Percentiles rank a stretch among this genome's conserved stretches.
phyloP scores from a whole-genome alignment of 768 basidiomycete genomes.

The Suillus hirtellus region DNA sequence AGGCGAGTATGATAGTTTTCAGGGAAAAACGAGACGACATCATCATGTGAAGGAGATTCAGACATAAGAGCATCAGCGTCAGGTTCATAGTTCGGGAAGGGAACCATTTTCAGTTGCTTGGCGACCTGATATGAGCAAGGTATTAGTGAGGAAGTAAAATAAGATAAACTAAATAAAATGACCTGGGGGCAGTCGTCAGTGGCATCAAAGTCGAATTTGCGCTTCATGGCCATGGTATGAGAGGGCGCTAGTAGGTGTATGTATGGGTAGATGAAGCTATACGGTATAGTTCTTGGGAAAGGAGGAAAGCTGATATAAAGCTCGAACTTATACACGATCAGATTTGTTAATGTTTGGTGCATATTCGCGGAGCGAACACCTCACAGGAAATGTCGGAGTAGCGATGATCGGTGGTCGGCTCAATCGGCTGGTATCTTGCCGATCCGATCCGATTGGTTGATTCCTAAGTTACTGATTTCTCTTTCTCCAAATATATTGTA shows the following conservation, averaged over 20 bases:
- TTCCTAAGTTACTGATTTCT: not conserved
- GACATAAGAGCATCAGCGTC: conserved; percentile 75
- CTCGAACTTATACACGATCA: conserved; percentile 32
- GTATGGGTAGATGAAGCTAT: conserved; percentile 12
- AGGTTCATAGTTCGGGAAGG: conserved; percentile 65
- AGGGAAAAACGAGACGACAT: conserved; percentile 59
- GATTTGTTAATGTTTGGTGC: conserved; percentile 29
- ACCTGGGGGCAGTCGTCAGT: conserved; percentile 56
- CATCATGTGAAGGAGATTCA: conserved; percentile 51
- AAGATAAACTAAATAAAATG: conserved; percentile 15
- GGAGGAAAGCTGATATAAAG: conserved; percentile 20
- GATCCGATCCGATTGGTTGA: conserved; percentile 31
- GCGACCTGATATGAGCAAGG: conserved; percentile 39
- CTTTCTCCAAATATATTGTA: conserved; percentile 12
- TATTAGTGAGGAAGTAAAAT: conserved; percentile 26
- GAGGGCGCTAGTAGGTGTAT: conserved; percentile 12
- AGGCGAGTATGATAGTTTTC: conserved; percentile 60
- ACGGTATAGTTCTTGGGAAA: conserved; percentile 27
- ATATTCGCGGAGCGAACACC: conserved; percentile 23
- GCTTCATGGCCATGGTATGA: conserved; percentile 63
- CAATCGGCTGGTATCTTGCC: conserved; percentile 16
- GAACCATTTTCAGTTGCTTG: conserved; percentile 74
- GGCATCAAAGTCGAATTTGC: conserved; percentile 66
- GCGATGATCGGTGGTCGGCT: conserved; percentile 20
- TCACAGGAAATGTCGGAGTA: conserved; percentile 19